These are phyloP conservation scores for Peronospora farinosa DNA, from an alignment of 352 stramenopile species.

Conservation along the genomic window DNA sequence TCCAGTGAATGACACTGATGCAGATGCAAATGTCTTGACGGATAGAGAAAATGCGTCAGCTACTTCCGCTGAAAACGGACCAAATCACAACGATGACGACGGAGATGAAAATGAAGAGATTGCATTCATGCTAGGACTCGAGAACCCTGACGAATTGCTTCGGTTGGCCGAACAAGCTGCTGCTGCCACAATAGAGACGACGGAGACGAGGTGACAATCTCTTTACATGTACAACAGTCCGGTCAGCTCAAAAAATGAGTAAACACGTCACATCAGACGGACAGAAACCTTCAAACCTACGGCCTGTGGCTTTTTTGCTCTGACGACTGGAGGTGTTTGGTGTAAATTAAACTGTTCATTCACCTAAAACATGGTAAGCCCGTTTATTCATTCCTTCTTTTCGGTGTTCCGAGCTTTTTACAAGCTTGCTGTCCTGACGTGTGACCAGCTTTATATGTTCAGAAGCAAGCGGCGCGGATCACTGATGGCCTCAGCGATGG, in stretches of 20 bases:
- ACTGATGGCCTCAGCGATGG: slow-evolving; percentile 94
- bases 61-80: background rate
- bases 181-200: slow-evolving; percentile 16
- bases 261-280: background rate
- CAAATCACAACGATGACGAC: background rate
- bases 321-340: slow-evolving; percentile 1
- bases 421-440: background rate
- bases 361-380: slow-evolving; percentile 12
- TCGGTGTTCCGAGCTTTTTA: slow-evolving; percentile 1
- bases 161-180: slow-evolving; percentile 31
- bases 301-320: background rate
- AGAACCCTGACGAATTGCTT: slow-evolving; percentile 24
- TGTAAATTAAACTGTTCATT: background rate
- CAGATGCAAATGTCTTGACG: background rate
- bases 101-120: slow-evolving; percentile 23
- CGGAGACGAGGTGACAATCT: slow-evolving; percentile 13
- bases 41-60: background rate
- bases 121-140: slow-evolving; percentile 30
- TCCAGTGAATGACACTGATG: background rate
- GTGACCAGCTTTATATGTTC: slow-evolving; percentile 44
- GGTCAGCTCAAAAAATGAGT: background rate
- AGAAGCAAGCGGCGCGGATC: slow-evolving; percentile 92
- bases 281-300: background rate
- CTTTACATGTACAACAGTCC: background rate
- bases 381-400: slow-evolving; percentile 10